Evolutionary conservation across 345 rosid genomes (phyloP).

Genomic region (Pistacia vera): DNA sequence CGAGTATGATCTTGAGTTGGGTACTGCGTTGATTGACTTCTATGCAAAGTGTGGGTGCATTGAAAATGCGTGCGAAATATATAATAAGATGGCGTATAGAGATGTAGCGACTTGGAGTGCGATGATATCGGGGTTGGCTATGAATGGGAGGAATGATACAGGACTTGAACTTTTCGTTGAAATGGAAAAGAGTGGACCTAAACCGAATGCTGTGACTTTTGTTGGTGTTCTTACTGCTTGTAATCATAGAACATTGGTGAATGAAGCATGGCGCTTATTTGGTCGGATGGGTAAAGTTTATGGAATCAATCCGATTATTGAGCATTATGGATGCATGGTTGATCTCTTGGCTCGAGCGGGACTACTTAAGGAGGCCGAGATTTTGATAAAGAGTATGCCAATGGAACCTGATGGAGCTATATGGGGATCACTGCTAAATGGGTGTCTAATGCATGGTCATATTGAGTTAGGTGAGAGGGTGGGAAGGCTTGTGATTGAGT

Average conservation of each 20-base stretch:
- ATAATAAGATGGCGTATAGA: constrained; percentile 28
- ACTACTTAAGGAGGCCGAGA: constrained; percentile 27
- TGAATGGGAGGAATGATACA: constrained; percentile 29
- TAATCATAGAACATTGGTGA: constrained; percentile 28
- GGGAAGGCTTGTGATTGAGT: constrained; percentile 29
- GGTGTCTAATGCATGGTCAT: constrained; percentile 29
- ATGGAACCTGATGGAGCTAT: constrained; percentile 36
- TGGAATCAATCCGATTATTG: constrained; percentile 30
- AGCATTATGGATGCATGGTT: constrained; percentile 46
- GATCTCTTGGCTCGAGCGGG: constrained; percentile 42
- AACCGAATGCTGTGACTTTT: constrained; percentile 37
- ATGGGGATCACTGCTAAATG: constrained; percentile 36
- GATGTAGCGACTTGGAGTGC: constrained; percentile 42
- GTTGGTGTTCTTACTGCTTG: constrained; percentile 37
- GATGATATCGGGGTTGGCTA: constrained; percentile 35
- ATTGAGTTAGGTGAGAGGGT: constrained; percentile 20
- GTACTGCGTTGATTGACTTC: constrained; percentile 35
- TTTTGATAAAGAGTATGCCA: constrained; percentile 31
- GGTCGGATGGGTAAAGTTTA: constrained; percentile 36
- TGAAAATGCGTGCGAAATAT: constrained; percentile 26
- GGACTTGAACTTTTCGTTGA: constrained; percentile 26
- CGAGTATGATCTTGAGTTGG: constrained; percentile 25
- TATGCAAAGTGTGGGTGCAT: constrained; percentile 34
- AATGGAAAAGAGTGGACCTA: constrained; percentile 37
- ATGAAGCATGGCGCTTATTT: constrained; percentile 36